Conservation (phyloP, 192 early-diverging fungal genomes). For the Coemansia sp. region DNA sequence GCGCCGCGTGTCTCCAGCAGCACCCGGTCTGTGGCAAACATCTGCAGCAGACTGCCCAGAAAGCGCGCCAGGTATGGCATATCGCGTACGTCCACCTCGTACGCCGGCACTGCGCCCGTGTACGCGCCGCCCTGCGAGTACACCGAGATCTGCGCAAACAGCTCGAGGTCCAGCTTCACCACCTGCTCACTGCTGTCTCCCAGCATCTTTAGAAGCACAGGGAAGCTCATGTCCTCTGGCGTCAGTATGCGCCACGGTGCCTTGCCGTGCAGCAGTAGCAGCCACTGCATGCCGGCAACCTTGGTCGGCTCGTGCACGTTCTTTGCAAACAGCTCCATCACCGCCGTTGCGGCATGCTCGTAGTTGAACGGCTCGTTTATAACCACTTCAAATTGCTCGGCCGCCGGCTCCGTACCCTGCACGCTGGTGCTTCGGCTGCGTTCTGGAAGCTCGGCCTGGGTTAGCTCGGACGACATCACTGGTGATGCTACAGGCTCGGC, state of each 20-base stretch:
- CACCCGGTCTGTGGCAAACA: conserved; percentile 87
- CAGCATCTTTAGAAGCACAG: conserved; percentile 84
- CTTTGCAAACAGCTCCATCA: conserved; percentile 63
- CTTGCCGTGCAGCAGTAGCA: conserved; percentile 94
- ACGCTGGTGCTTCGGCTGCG: neutral
- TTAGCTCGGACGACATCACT: neutral
- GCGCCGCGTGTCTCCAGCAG: conserved; percentile 87
- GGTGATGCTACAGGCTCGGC: neutral
- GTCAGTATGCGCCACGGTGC: conserved; percentile 82
- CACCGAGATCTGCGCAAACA: conserved; percentile 90
- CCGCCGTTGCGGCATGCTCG: conserved; percentile 70
- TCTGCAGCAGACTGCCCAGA: conserved; percentile 81
- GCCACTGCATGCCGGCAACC: conserved; percentile 91
- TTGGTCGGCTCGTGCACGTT: conserved; percentile 94
- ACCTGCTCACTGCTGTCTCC: conserved; percentile 95
- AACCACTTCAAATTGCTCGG: neutral
- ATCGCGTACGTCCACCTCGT: conserved; percentile 5
- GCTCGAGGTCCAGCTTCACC: conserved; percentile 85
- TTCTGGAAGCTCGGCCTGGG: neutral
- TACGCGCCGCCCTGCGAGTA: conserved; percentile 2
- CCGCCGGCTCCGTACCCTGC: neutral
- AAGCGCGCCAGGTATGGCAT: conserved; percentile 78
- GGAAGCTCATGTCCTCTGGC: conserved; percentile 85
- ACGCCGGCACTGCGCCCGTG: neutral
- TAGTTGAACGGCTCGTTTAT: conserved; percentile 80